These are phyloP conservation scores for Morella rubra DNA, from an alignment of 306 rosid genomes.

Conservation along the genomic window DNA sequence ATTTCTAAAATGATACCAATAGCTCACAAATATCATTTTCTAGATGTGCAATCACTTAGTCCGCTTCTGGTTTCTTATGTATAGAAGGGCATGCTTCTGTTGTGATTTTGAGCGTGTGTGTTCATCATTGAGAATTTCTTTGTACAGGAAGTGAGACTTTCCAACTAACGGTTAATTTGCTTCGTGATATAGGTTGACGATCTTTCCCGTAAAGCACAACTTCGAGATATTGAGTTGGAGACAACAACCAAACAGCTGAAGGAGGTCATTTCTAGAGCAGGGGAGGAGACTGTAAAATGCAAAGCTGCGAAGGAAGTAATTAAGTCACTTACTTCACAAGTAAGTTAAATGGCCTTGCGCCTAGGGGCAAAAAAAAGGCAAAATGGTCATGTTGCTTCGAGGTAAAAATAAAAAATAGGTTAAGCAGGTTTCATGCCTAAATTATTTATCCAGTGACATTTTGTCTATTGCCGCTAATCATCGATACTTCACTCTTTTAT, in stretches of 20 bases:
- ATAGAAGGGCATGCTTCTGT: neutral
- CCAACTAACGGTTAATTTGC: slow-evolving; percentile 17
- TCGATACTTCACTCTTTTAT: neutral
- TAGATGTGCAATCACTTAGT: neutral
- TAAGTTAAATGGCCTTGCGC: slow-evolving; percentile 34
- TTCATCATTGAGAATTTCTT: neutral
- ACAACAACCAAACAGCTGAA: slow-evolving; percentile 87
- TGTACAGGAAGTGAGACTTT: slow-evolving; percentile 16
- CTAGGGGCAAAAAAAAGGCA: too few species aligned
- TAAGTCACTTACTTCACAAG: slow-evolving; percentile 96
- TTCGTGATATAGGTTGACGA: slow-evolving; percentile 66
- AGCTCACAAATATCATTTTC: neutral
- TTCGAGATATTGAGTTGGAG: slow-evolving; percentile 89
- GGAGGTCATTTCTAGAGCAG: slow-evolving; percentile 88
- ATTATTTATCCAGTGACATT: neutral
- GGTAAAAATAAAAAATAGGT: too few species aligned
- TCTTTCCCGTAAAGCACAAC: slow-evolving; percentile 81
- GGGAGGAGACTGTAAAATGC: slow-evolving; percentile 89
- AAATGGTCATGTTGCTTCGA: too few species aligned
- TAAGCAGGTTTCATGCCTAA: neutral
- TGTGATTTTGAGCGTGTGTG: neutral
- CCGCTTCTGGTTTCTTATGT: neutral
- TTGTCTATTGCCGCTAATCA: neutral
- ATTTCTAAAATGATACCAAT: neutral
- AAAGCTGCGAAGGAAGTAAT: slow-evolving; percentile 98